phyloP scores from a whole-genome alignment of 805 yeast genomes.

The Schizosaccharomyces octosporus region DNA sequence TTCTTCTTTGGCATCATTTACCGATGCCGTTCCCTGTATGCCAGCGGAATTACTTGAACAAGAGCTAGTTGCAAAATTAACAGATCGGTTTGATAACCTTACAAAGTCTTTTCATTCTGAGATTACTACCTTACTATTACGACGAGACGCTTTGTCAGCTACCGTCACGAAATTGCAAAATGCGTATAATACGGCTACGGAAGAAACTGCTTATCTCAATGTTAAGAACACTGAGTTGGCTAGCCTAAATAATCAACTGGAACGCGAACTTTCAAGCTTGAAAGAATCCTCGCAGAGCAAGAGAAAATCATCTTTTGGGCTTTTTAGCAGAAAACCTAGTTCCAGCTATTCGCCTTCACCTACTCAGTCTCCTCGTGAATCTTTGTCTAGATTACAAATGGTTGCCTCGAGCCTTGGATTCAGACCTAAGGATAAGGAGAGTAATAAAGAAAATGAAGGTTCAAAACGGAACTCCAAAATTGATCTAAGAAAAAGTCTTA shows the following conservation, averaged over 20 bases:
- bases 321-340: neutral
- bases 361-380: neutral
- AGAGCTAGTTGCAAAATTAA: neutral
- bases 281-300: neutral
- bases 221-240: conserved; percentile 16
- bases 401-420: conserved; percentile 1
- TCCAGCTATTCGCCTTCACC: neutral
- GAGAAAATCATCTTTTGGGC: neutral
- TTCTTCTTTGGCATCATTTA: neutral
- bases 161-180: neutral
- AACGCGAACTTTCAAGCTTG: conserved; percentile 10
- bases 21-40: neutral
- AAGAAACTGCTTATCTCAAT: conserved; percentile 13
- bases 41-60: neutral
- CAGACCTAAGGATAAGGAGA: neutral
- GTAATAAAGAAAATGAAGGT: neutral
- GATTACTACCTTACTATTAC: neutral
- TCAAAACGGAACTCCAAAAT: neutral
- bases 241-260: conserved; percentile 17
- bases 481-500: neutral
- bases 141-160: neutral
- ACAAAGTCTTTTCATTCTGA: neutral
- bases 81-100: neutral
- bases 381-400: neutral
- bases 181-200: conserved; percentile 8